phyloP scores from a whole-genome alignment of 371 early-diverging fungal genomes.

The Rhizopus sp. region DNA sequence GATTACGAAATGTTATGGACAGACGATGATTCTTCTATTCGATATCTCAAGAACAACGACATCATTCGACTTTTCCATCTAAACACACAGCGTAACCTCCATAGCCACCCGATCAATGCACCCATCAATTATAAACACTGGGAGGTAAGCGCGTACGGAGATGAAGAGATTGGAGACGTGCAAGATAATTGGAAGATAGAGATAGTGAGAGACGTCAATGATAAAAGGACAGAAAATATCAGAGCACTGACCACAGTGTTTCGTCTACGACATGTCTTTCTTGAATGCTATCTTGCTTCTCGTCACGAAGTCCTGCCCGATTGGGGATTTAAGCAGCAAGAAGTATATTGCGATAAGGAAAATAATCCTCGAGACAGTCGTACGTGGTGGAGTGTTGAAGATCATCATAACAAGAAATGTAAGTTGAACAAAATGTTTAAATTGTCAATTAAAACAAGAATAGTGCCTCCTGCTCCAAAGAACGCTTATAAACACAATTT shows the following conservation, averaged over 20 bases:
- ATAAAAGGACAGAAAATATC: conserved; percentile 43
- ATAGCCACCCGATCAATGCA: conserved; percentile 80
- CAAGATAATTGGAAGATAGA: conserved; percentile 94
- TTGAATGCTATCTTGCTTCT: conserved; percentile 81
- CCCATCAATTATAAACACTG: conserved; percentile 82
- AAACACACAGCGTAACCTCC: conserved; percentile 74
- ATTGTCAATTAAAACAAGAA: neutral
- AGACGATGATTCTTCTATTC: conserved; percentile 10
- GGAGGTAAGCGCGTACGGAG: conserved; percentile 87
- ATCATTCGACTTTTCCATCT: conserved; percentile 80
- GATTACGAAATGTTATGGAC: no score
- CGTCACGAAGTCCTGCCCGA: conserved; percentile 83
- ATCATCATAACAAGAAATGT: conserved; percentile 72
- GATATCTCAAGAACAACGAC: conserved; percentile 77
- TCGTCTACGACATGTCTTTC: conserved; percentile 75
- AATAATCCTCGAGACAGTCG: conserved; percentile 52
- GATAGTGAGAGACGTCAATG: conserved; percentile 63
- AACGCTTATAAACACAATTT: conserved; percentile 74
- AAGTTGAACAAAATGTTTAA: conserved; percentile 12
- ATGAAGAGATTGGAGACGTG: conserved; percentile 64
- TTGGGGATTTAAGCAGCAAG: conserved; percentile 99
- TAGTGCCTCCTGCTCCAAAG: conserved; percentile 63
- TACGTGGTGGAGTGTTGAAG: conserved; percentile 96
- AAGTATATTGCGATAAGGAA: conserved; percentile 85
- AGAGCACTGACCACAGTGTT: conserved; percentile 86